Conservation (phyloP, 2,329 filamentous ascomycete genomes). For the Penicillium sp. region DNA sequence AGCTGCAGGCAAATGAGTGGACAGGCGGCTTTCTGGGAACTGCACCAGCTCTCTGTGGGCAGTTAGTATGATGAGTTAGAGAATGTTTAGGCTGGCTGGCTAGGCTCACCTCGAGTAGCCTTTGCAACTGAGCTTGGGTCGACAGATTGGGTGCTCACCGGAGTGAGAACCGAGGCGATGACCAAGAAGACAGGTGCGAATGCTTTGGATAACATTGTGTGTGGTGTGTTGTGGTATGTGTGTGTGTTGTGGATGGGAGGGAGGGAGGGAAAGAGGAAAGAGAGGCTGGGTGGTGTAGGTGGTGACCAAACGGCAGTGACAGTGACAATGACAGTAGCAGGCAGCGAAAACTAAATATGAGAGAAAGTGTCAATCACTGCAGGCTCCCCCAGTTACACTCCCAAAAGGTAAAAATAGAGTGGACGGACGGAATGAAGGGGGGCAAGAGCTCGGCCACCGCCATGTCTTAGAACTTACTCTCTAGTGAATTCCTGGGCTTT, state of each 20-base stretch:
- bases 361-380: neutral
- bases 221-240: neutral
- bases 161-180: constrained; percentile 33
- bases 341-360: constrained; percentile 1
- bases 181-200: constrained; percentile 32
- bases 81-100: neutral
- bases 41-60: constrained; percentile 47
- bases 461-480: constrained; percentile 17
- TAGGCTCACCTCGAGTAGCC: constrained; percentile 41
- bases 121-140: constrained; percentile 42
- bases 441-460: neutral
- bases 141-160: constrained; percentile 43
- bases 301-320: no score
- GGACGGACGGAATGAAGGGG: constrained; percentile 23
- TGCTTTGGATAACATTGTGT: constrained; percentile 30
- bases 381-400: neutral
- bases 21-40: constrained; percentile 46
- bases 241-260: constrained; percentile 8
- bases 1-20: constrained; percentile 52
- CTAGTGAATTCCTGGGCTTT: constrained; percentile 1
- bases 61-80: constrained; percentile 3
- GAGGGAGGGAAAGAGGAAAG: neutral
- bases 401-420: constrained; percentile 4
- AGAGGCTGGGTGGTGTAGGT: neutral
- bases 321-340: constrained; percentile 1